phyloP scores from a whole-genome alignment of 345 rosid species.

The Litchi chinensis region DNA sequence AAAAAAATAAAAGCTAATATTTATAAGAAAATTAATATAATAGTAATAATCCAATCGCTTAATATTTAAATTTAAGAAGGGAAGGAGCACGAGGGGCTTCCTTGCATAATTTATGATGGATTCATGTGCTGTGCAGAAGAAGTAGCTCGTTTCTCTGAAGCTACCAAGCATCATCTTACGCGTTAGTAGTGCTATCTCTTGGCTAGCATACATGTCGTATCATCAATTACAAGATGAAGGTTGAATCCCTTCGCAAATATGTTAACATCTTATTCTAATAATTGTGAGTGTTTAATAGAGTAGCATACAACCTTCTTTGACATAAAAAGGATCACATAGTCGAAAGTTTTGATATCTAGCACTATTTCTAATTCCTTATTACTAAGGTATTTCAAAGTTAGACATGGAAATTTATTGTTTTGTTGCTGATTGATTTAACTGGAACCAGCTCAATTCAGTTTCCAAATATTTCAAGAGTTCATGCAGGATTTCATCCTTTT shows the following conservation, averaged over 20 bases:
- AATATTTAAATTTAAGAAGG: no score
- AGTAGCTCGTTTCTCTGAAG: not conserved
- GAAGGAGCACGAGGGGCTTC: not conserved
- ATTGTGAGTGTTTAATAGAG: not conserved
- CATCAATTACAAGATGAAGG: not conserved
- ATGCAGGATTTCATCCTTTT: no score
- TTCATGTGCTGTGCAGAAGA: conserved; percentile 19
- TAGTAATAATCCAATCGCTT: no score
- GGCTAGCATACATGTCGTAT: not conserved
- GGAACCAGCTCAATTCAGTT: no score
- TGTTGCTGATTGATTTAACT: no score
- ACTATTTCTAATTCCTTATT: no score
- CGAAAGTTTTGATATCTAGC: not conserved
- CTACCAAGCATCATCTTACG: conserved; percentile 18
- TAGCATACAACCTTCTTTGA: not conserved
- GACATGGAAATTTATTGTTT: no score
- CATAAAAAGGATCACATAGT: not conserved
- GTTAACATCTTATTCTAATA: not conserved
- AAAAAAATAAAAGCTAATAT: no score
- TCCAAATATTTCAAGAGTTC: no score
- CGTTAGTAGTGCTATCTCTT: conserved; percentile 5
- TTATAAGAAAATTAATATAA: no score
- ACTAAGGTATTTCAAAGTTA: no score
- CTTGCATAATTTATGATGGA: conserved; percentile 16
- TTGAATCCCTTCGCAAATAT: not conserved